These are phyloP conservation scores for Penicillium sp. DNA, from an alignment of 2,329 filamentous ascomycete species.

Conservation along the genomic window DNA sequence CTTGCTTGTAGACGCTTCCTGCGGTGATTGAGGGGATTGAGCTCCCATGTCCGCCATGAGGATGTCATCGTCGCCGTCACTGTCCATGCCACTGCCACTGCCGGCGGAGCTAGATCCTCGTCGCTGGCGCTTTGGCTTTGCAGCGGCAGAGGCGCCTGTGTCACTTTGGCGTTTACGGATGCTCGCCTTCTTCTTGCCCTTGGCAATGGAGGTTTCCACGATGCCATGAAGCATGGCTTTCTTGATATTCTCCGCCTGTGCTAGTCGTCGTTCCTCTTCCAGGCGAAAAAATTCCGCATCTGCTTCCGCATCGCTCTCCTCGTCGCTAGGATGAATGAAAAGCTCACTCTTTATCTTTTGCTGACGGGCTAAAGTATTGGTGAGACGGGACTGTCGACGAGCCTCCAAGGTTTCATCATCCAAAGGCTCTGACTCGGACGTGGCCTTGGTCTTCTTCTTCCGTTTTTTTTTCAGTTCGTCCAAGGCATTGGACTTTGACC, in stretches of 20 bases:
- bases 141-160: slow-evolving; percentile 21
- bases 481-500: slow-evolving; percentile 52
- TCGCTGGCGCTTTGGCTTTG: slow-evolving; percentile 31
- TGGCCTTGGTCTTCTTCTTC: slow-evolving; percentile 53
- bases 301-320: slow-evolving; percentile 79
- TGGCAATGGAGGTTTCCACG: slow-evolving; percentile 27
- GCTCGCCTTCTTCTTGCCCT: slow-evolving; percentile 27
- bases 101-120: slow-evolving; percentile 19
- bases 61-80: slow-evolving; percentile 33
- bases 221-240: slow-evolving; percentile 48
- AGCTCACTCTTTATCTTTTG: slow-evolving; percentile 80
- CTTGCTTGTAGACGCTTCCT: slow-evolving; percentile 17
- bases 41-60: slow-evolving; percentile 29
- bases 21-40: slow-evolving; percentile 16
- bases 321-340: slow-evolving; percentile 80
- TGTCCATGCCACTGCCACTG: slow-evolving; percentile 10
- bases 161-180: slow-evolving; percentile 32
- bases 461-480: slow-evolving; percentile 62
- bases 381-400: slow-evolving; percentile 60
- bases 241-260: slow-evolving; percentile 52
- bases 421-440: slow-evolving; percentile 55
- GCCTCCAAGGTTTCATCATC: slow-evolving; percentile 62
- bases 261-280: slow-evolving; percentile 67
- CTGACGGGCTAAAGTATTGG: slow-evolving; percentile 74
- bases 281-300: slow-evolving; percentile 73